These are phyloP conservation scores for Avena insularis DNA, from an alignment of 176 grass and related monocot genomes.

Conservation along the genomic window DNA sequence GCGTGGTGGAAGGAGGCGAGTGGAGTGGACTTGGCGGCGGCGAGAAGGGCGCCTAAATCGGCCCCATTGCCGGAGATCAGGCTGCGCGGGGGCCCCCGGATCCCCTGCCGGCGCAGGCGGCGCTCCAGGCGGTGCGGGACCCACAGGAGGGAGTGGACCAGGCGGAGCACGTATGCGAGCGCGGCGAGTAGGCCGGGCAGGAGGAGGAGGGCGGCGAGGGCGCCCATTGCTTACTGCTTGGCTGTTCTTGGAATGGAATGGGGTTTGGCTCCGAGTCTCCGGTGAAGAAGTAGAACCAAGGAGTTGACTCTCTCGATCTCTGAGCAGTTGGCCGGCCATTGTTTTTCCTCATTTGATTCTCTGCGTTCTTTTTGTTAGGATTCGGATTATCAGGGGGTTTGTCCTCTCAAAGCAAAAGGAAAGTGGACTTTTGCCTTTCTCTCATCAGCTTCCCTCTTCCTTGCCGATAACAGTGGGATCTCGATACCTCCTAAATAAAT, in stretches of 20 bases:
- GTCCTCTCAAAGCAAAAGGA: no score
- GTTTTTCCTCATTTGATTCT: not conserved
- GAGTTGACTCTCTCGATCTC: not conserved
- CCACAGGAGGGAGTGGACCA: constrained; percentile 62
- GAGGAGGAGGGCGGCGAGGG: constrained; percentile 16
- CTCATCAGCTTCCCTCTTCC: no score
- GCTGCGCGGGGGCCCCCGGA: constrained; percentile 55
- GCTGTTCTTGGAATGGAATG: not conserved
- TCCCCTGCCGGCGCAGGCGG: constrained; percentile 56
- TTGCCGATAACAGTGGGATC: no score
- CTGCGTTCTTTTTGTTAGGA: not conserved
- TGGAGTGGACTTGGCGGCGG: constrained; percentile 47
- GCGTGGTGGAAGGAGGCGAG: constrained; percentile 60
- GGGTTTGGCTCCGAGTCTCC: not conserved
- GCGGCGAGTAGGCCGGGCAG: constrained; percentile 26
- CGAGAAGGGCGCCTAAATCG: constrained; percentile 43
- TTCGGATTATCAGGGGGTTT: no score
- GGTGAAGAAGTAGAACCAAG: not conserved
- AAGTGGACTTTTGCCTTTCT: no score
- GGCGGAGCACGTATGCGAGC: constrained; percentile 33
- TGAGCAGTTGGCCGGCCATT: not conserved
- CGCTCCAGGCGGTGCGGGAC: constrained; percentile 48
- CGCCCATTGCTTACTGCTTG: constrained; percentile 23
- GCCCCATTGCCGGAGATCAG: constrained; percentile 60
- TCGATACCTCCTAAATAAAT: no score